Conservation (phyloP, 345 rosid species). For the Sapria himalayana region DNA sequence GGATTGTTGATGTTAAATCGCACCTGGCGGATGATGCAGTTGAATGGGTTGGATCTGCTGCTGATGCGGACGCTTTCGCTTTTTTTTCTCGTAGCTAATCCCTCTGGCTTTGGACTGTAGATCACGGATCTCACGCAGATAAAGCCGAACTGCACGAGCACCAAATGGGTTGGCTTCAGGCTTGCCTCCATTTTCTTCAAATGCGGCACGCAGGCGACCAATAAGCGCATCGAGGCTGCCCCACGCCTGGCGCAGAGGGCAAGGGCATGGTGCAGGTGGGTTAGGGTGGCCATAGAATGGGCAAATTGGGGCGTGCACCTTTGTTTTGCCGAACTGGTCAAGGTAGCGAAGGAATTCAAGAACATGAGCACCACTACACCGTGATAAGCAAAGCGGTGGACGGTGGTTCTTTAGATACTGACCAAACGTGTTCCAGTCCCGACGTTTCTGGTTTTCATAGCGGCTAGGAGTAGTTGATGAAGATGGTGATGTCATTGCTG, state of each 20-base stretch:
- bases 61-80: slow-evolving; percentile 39
- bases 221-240: slow-evolving; percentile 59
- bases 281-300: slow-evolving; percentile 47
- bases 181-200: slow-evolving; percentile 46
- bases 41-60: no score
- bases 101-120: slow-evolving; percentile 52
- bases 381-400: slow-evolving; percentile 31
- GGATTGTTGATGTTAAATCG: no score
- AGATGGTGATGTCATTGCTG: slow-evolving; percentile 9
- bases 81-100: slow-evolving; percentile 56
- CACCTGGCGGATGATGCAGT: no score
- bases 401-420: slow-evolving; percentile 43
- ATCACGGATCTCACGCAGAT: slow-evolving; percentile 48
- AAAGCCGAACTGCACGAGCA: slow-evolving; percentile 45
- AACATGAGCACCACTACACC: slow-evolving; percentile 52
- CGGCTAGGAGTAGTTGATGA: slow-evolving; percentile 25
- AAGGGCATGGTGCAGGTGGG: slow-evolving; percentile 55
- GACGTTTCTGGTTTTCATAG: slow-evolving; percentile 52
- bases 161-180: slow-evolving; percentile 54
- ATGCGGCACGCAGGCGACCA: slow-evolving; percentile 52
- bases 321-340: slow-evolving; percentile 55
- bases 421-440: slow-evolving; percentile 65
- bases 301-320: slow-evolving; percentile 39
- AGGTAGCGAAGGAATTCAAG: slow-evolving; percentile 57
- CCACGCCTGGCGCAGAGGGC: slow-evolving; percentile 62